These are phyloP conservation scores for Suaeda aralocaspica DNA, from an alignment of 148 eudicot genomes.

Conservation along the genomic window DNA sequence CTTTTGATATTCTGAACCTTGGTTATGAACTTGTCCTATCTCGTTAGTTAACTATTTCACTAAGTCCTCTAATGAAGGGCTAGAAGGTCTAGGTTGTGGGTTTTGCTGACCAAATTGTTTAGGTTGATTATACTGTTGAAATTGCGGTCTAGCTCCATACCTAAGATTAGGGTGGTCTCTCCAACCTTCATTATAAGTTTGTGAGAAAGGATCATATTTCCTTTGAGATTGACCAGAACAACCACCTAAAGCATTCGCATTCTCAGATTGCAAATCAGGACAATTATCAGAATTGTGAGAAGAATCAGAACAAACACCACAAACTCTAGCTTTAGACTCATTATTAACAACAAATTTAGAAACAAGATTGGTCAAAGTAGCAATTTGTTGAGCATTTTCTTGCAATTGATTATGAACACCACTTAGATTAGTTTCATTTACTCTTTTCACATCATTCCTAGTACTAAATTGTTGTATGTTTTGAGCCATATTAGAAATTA, in stretches of 20 bases:
- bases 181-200: slow-evolving; percentile 11
- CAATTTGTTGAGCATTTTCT: too few relatives aligned
- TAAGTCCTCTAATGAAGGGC: slow-evolving; percentile 6
- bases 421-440: too few relatives aligned
- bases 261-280: neutral
- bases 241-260: slow-evolving; percentile 14
- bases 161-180: slow-evolving; percentile 6
- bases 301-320: neutral
- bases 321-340: neutral
- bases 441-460: too few relatives aligned
- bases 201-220: slow-evolving; percentile 14
- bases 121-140: too few relatives aligned
- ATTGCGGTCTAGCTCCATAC: neutral
- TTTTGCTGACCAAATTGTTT: neutral
- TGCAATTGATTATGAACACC: too few relatives aligned
- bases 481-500: too few relatives aligned
- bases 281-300: neutral
- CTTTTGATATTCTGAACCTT: neutral
- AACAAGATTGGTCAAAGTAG: too few relatives aligned
- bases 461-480: too few relatives aligned
- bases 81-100: neutral
- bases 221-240: neutral
- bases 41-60: slow-evolving; percentile 8
- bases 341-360: too few relatives aligned
- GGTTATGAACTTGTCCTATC: slow-evolving; percentile 1